Base-by-base conservation (phyloP, 1,284 basidiomycete species). In the Phlebopus sp. region DNA sequence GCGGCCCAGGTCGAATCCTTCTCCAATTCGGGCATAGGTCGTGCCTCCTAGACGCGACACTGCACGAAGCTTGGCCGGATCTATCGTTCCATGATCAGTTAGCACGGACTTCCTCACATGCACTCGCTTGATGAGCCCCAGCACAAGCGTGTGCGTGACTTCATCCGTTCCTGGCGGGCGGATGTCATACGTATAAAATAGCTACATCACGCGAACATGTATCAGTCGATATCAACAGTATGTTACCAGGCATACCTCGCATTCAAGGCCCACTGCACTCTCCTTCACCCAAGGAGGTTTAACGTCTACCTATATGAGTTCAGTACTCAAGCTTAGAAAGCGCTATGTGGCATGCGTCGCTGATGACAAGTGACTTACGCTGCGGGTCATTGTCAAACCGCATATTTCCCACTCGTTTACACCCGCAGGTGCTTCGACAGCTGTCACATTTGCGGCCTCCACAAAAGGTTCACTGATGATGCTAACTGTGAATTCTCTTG, bases 401-500 rank as follows among this genome's bases (percentile, higher is more conserved):
- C 82, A 79, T 43, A 91, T 67, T 21, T 75, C 67, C 86, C 87
- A 92, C 64, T 92, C 87, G 59, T 84, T 76, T 3, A 81, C 72
- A 8, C 78, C 73, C 5, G 72, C 70, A 8, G 89, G 86, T 6
- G 84, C 73, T 54, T 90, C 82, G 35, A 87, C 74, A 7, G 82
- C 74, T 7, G 81, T 79, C 49, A 76, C 74, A 63, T 91, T 91
- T 5, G 84, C 81, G 2, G 86, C 84, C 60, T 89, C 84, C 37
- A 83, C 69, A 60, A 89, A 86, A 0, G 82, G 69, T 62, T 90
- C 86, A 52, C 82, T 86, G 58, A 92, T 83, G 53, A 92, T 83
- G 58, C 81, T 86, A 37, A 87, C 81, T 6, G 81, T 83, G 63
- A 92, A 92, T 59, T 85, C 75, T 55, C 82, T 82, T 5, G 80